Evolutionary conservation across 257 asterid genomes (phyloP), one percentile per base, ranked within the genome.

Genomic region (Solanum tarapatanum): DNA sequence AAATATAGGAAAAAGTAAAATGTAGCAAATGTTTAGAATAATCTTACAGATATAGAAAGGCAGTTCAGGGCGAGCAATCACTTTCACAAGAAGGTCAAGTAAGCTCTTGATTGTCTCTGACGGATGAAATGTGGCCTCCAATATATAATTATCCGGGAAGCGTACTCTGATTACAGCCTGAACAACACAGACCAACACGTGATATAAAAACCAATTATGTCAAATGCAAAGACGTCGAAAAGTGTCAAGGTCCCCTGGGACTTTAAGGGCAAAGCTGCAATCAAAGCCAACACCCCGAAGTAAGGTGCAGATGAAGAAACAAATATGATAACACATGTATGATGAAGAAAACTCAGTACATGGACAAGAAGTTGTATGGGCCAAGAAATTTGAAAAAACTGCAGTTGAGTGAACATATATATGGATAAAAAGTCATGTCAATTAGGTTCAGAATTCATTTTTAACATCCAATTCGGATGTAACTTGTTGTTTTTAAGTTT

Each of bases 91-190:
- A 74, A 97, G 91, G 92, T 97, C 98, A 86, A 94, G 84, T 55
- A 97, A 91, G 92, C 93, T 91, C 76, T 97, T 98, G 86, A 97
- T 88, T 26, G 94, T 89, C 94, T 97, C 99, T 12, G 98, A 94
- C 84, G 99, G 94, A 88, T 95, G 98, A 89, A 97, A 97, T 80
- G 94, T 39, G 70, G 91, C 98, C 93, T 97, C 99, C 45, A 97
- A 89, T 21, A 98, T 97, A 88, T 90, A 88, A 89, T 96, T 95
- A 89, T 97, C 99, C 8, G 99, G 98, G 91, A 97, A 97, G 10
- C 99, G 97, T 45, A 96, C 94, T 91, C 99, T 95, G 51, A 97
- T 93, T 87, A 91, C 94, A 9, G 98, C 94, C 98, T 97, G 94
- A 87, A 90, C 17, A 86, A 87, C 79, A 30, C 87, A 26, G 83